A percentile compares a stretch with the other conserved stretches of the same genome.
phyloP scores from a whole-genome alignment of 2,329 filamentous ascomycete genomes.

The Fusarium sp. region DNA sequence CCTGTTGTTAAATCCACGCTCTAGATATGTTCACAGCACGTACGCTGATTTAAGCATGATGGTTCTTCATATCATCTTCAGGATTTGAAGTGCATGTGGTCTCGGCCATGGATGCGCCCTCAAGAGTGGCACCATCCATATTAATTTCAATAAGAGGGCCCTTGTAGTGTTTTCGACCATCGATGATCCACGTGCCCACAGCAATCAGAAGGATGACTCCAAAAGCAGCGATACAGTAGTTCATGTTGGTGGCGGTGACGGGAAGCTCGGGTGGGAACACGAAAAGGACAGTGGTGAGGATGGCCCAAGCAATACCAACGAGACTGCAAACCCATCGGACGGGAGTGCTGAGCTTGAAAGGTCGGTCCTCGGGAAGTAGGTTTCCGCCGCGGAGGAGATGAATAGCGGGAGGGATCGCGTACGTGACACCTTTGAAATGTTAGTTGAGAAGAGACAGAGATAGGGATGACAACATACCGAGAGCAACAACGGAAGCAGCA shows the following conservation, averaged over 20 bases:
- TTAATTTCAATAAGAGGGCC: conserved; percentile 46
- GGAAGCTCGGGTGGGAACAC: conserved; percentile 76
- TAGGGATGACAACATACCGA: conserved; percentile 51
- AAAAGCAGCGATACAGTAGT: conserved; percentile 61
- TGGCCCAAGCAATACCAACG: conserved; percentile 69
- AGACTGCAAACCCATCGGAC: conserved; percentile 51
- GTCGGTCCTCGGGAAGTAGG: conserved; percentile 65
- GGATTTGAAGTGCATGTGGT: conserved; percentile 29
- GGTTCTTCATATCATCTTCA: conserved; percentile 24
- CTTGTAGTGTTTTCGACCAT: conserved; percentile 59
- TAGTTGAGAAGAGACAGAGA: conserved; percentile 39
- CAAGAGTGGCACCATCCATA: conserved; percentile 21
- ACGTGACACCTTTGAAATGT: conserved; percentile 61
- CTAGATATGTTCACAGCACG: not conserved
- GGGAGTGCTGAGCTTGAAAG: conserved; percentile 50
- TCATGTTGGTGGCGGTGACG: conserved; percentile 75
- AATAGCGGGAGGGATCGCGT: conserved; percentile 78
- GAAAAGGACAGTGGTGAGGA: conserved; percentile 79
- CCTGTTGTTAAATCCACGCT: not conserved
- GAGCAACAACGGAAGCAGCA: conserved; percentile 76
- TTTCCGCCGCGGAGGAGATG: conserved; percentile 73
- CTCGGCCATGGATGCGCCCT: conserved; percentile 31
- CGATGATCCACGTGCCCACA: conserved; percentile 56
- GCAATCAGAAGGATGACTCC: conserved; percentile 59
- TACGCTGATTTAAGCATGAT: not conserved